Base-by-base conservation (phyloP, 306 rosid species). In the Mucuna pruriens region DNA sequence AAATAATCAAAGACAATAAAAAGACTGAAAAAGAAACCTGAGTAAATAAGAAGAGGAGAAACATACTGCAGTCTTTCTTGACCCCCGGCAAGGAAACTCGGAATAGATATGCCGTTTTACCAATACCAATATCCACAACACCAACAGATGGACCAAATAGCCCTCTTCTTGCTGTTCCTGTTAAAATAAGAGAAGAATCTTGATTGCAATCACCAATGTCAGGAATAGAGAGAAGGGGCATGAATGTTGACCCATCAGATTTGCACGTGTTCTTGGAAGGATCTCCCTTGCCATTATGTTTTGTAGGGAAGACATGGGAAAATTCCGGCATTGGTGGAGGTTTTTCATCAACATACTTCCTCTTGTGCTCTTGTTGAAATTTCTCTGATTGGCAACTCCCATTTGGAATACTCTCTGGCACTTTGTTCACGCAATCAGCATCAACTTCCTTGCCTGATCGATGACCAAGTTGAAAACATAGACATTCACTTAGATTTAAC, bases 41-140 rank as follows among this genome's bases (percentile, higher is more conserved):
- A 77, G 13, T 2, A 79, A 54, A 42, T 23, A 67, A 74, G 22
- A 71, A 80, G 54, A 66, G 17, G 33, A 26, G 52, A 82, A 74
- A 87, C 89, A 57, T 87, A 92, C 94, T 48, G 17, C 12, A 34
- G 75, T 86, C 87, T 86, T 81, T 92, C 85, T 70, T 83, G 84
- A 92, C 94, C 33, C 97, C 97, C 0, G 97, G 92, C 22, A 90
- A 86, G 58, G 93, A 80, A 79, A 87, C 89, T 76, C 92, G 92
- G 81, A 92, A 92, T 16, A 89, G 88, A 78, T 90, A 92, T 26
- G 97, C 94, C 29, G 1, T 76, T 75, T 87, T 84, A 73, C 87
- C 71, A 48, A 62, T 63, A 71, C 97, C 94, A 75, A 90, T 79
- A 80, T 92, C 94, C 84, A 89, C 86, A 68, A 74, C 83, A 71